A percentile compares a stretch with the other conserved stretches of the same genome.
These are phyloP conservation scores for Phalaenopsis hybrid DNA, from an alignment of 116 monocot species.

Conservation along the genomic window DNA sequence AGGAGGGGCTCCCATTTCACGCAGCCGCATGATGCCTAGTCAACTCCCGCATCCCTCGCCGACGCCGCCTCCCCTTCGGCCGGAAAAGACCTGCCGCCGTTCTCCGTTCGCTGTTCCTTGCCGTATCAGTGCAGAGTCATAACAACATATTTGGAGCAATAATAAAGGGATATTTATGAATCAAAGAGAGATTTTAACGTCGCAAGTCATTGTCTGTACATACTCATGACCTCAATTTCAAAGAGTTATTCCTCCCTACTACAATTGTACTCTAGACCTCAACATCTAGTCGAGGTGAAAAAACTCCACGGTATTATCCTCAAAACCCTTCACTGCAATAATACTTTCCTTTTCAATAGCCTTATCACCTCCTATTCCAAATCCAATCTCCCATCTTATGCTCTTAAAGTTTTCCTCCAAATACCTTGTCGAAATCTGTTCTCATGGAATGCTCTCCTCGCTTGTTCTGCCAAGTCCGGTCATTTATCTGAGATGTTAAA, in stretches of 20 bases:
- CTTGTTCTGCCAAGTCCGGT: conserved; percentile 47
- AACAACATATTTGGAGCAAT: too few relatives aligned
- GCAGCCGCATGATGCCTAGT: too few relatives aligned
- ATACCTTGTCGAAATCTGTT: conserved; percentile 50
- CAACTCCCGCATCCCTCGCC: too few relatives aligned
- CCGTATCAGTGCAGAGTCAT: too few relatives aligned
- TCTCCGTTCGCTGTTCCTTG: too few relatives aligned
- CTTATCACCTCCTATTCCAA: conserved; percentile 47
- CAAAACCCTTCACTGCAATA: conserved; percentile 17
- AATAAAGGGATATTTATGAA: too few relatives aligned
- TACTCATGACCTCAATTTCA: background rate
- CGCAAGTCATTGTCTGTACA: too few relatives aligned
- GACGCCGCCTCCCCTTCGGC: too few relatives aligned
- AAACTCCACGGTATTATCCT: conserved; percentile 38
- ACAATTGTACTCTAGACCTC: conserved; percentile 17
- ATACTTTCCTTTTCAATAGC: conserved; percentile 43
- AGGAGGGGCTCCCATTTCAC: too few relatives aligned
- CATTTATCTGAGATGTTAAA: conserved; percentile 29
- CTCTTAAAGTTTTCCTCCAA: conserved; percentile 45
- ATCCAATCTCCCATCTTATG: conserved; percentile 15
- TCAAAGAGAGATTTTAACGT: too few relatives aligned
- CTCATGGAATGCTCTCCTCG: conserved; percentile 64
- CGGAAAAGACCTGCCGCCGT: too few relatives aligned
- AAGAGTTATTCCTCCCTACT: conserved; percentile 33
- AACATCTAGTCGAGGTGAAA: conserved; percentile 15